These are phyloP conservation scores for Trichaptum fuscoviolaceum DNA, from an alignment of 768 basidiomycete genomes.

Conservation along the genomic window DNA sequence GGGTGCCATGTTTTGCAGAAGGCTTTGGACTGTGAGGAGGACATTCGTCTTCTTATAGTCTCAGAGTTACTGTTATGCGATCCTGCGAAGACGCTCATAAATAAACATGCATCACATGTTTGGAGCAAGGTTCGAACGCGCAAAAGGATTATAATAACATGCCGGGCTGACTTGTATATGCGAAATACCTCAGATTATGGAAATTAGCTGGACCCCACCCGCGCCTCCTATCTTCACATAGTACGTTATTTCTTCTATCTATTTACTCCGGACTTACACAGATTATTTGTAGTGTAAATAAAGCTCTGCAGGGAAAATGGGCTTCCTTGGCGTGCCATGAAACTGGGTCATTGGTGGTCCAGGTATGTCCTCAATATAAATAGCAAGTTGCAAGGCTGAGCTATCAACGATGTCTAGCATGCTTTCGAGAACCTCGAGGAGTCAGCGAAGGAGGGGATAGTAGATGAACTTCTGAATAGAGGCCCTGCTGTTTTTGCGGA, in stretches of 20 bases:
- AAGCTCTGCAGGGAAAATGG: conserved; percentile 84
- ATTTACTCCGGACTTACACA: conserved; percentile 2
- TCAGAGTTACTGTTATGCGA: conserved; percentile 81
- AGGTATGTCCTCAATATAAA: conserved; percentile 39
- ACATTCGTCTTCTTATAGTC: conserved; percentile 75
- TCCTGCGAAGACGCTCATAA: conserved; percentile 80
- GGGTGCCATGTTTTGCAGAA: conserved; percentile 88
- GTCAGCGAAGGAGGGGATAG: conserved; percentile 77
- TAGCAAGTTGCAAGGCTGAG: background rate
- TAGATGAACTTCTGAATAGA: conserved; percentile 76
- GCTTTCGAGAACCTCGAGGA: conserved; percentile 85
- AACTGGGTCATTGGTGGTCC: conserved; percentile 83
- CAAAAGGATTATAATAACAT: background rate
- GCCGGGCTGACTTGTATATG: background rate
- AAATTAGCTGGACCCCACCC: conserved; percentile 80
- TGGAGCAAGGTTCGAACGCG: conserved; percentile 73
- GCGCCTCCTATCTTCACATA: conserved; percentile 86
- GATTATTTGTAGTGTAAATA: conserved; percentile 59
- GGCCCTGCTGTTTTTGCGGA: conserved; percentile 64
- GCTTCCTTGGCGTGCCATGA: conserved; percentile 86
- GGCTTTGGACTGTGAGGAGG: conserved; percentile 87
- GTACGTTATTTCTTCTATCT: conserved; percentile 46
- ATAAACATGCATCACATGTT: conserved; percentile 88
- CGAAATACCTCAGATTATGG: conserved; percentile 62
- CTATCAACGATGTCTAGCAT: conserved; percentile 38